phyloP scores from a whole-genome alignment of 768 basidiomycete genomes.

The Filobasidium floriforme region DNA sequence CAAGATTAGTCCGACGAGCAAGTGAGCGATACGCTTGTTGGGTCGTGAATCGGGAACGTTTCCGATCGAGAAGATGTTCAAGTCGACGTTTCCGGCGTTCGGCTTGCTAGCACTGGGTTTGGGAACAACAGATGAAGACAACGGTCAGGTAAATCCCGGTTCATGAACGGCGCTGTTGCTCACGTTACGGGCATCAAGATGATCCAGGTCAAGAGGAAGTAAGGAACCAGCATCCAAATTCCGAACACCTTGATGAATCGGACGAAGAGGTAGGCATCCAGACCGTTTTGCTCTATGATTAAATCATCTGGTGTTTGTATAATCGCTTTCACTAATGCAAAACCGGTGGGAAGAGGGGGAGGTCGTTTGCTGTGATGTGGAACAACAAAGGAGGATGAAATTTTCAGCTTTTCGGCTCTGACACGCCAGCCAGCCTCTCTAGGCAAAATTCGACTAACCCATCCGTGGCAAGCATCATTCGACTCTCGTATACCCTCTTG shows the following conservation, averaged over 20 bases:
- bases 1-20: slow-evolving; percentile 39
- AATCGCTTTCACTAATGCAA: slow-evolving; percentile 37
- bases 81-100: slow-evolving; percentile 32
- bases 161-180: slow-evolving; percentile 22
- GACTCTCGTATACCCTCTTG: slow-evolving; percentile 35
- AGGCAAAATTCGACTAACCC: slow-evolving; percentile 23
- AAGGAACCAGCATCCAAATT: slow-evolving; percentile 43
- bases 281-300: slow-evolving; percentile 41
- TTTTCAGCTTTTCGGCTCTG: no score
- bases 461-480: slow-evolving; percentile 34
- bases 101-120: slow-evolving; percentile 31
- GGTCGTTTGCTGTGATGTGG: slow-evolving; percentile 32
- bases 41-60: slow-evolving; percentile 36
- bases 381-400: not conserved
- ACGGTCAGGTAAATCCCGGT: not conserved
- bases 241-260: slow-evolving; percentile 44
- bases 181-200: slow-evolving; percentile 42
- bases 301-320: slow-evolving; percentile 29
- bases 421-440: not conserved
- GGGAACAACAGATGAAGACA: not conserved
- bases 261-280: slow-evolving; percentile 45
- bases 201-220: slow-evolving; percentile 39
- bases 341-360: slow-evolving; percentile 26
- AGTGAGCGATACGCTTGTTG: slow-evolving; percentile 39
- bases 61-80: slow-evolving; percentile 44